Conservation (phyloP, 345 rosid genomes). For the Kandelia obovata region DNA sequence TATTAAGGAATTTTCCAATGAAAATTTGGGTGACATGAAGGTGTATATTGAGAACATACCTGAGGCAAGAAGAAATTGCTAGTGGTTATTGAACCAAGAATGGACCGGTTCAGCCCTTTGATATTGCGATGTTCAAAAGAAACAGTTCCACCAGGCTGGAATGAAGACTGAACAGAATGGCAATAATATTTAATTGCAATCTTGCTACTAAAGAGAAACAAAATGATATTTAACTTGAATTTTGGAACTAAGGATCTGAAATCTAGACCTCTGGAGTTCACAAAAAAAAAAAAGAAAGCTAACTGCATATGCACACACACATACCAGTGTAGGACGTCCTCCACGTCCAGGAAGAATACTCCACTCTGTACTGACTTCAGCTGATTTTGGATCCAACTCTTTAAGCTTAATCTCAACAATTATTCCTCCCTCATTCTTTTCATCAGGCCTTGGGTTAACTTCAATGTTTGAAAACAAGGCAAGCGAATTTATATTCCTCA, state of each 20-base stretch:
- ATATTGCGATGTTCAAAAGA: conserved; percentile 94
- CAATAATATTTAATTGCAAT: background rate
- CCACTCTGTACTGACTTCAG: conserved; percentile 99
- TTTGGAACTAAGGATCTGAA: background rate
- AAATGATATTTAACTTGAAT: conserved; percentile 6
- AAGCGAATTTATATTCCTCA: conserved; percentile 76
- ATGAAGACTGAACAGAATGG: conserved; percentile 58
- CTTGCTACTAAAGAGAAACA: background rate
- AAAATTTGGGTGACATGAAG: no score
- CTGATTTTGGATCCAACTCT: conserved; percentile 93
- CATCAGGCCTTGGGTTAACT: conserved; percentile 95
- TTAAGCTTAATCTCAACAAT: conserved; percentile 96
- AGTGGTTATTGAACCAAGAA: conserved; percentile 92
- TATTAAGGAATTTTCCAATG: no score
- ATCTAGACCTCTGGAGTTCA: background rate
- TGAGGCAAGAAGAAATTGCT: conserved; percentile 95
- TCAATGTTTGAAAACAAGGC: conserved; percentile 89
- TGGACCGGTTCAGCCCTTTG: conserved; percentile 83
- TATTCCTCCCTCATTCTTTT: conserved; percentile 94
- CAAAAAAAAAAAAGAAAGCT: background rate
- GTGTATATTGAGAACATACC: conserved; percentile 30
- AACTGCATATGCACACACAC: conserved; percentile 1
- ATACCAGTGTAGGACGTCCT: conserved; percentile 90
- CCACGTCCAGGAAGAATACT: conserved; percentile 98
- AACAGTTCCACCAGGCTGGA: conserved; percentile 98